A percentile compares a stretch with the other conserved stretches of the same genome.
Evolutionary conservation across 1,139 yeast species (phyloP).

Genomic region (Debaryomyces coudertii): DNA sequence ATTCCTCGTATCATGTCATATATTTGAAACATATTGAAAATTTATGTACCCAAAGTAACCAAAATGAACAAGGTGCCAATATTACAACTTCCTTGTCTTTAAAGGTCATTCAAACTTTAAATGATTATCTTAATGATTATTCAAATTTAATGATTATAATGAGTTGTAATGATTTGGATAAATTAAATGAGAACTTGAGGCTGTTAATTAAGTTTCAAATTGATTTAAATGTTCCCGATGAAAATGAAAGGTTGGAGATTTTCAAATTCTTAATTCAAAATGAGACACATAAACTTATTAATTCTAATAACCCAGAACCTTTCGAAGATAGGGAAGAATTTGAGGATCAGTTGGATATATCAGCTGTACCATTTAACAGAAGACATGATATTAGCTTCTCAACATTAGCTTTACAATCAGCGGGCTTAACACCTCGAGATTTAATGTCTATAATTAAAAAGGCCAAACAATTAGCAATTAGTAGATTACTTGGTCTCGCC

Average conservation of each 20-base stretch:
- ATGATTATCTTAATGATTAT: constrained; percentile 49
- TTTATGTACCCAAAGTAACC: constrained; percentile 68
- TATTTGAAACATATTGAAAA: constrained; percentile 76
- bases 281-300: constrained; percentile 19
- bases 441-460: constrained; percentile 68
- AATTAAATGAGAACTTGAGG: constrained; percentile 66
- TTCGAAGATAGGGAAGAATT: constrained; percentile 25
- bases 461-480: constrained; percentile 62
- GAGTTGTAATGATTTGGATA: constrained; percentile 74
- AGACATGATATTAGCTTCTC: constrained; percentile 59
- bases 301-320: constrained; percentile 17
- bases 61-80: constrained; percentile 60
- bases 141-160: constrained; percentile 58
- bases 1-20: constrained; percentile 45
- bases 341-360: constrained; percentile 22
- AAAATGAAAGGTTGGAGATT: constrained; percentile 67
- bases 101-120: constrained; percentile 61
- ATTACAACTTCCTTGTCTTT: constrained; percentile 58
- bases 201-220: constrained; percentile 78
- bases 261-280: constrained; percentile 52
- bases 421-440: constrained; percentile 90
- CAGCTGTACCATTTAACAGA: constrained; percentile 27
- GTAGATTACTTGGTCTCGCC: constrained; percentile 43
- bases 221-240: constrained; percentile 76
- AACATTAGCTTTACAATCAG: constrained; percentile 79